Evolutionary conservation across 768 basidiomycete species (phyloP).

Genomic region (Pisolithus orientalis): DNA sequence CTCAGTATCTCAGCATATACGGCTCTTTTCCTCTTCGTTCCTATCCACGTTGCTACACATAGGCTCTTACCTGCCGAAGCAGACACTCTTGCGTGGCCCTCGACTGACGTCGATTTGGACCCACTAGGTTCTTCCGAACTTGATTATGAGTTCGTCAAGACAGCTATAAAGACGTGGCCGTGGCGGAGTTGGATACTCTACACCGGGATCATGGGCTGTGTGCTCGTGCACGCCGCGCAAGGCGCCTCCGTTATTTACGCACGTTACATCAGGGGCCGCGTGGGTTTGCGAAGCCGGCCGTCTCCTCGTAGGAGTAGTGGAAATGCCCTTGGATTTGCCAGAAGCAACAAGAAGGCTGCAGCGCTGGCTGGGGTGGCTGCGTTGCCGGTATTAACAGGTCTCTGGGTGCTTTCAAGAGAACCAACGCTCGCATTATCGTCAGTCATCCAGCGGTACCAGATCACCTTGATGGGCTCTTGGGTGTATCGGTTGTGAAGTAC

Average conservation of each 20-base stretch:
- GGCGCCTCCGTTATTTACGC: constrained; percentile 51
- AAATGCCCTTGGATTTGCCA: background rate
- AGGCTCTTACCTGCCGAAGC: constrained; percentile 47
- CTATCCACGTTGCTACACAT: constrained; percentile 38
- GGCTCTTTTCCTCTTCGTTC: constrained; percentile 38
- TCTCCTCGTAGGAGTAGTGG: background rate
- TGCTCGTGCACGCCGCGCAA: constrained; percentile 55
- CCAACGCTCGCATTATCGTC: constrained; percentile 51
- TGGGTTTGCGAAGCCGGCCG: background rate
- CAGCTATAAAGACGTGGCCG: constrained; percentile 58
- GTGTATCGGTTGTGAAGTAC: constrained; percentile 39
- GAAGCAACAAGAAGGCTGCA: constrained; percentile 13
- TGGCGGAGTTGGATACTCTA: constrained; percentile 58
- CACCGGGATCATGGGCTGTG: constrained; percentile 48
- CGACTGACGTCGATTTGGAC: background rate
- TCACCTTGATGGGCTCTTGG: constrained; percentile 40
- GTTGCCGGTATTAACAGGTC: constrained; percentile 50
- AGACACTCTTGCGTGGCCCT: constrained; percentile 27
- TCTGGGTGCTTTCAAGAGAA: constrained; percentile 49
- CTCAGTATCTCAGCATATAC: constrained; percentile 57
- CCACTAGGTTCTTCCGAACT: constrained; percentile 65
- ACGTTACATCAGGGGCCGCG: constrained; percentile 20
- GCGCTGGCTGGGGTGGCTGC: constrained; percentile 31
- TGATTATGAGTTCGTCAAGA: constrained; percentile 80
- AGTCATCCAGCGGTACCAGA: constrained; percentile 43